A percentile compares a stretch with the other conserved stretches of the same genome.
These are phyloP conservation scores for Penicillium verrucosum DNA, from an alignment of 2,329 filamentous ascomycete genomes.

Conservation along the genomic window DNA sequence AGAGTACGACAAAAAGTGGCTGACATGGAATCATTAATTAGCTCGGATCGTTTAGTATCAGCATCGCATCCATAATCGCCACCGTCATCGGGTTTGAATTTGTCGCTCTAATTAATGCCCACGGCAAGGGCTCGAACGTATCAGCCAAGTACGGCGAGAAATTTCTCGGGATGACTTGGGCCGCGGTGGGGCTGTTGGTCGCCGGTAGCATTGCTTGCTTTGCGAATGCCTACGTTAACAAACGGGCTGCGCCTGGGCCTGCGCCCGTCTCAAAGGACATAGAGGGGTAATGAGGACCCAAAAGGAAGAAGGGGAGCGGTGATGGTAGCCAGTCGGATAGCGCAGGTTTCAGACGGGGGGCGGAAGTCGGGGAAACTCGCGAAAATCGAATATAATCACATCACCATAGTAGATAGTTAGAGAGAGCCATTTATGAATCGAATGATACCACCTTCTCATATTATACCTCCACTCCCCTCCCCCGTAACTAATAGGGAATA, in stretches of 20 bases:
- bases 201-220: constrained; percentile 32
- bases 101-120: constrained; percentile 51
- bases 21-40: constrained; percentile 16
- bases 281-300: constrained; percentile 15
- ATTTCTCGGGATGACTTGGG: constrained; percentile 61
- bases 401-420: neutral
- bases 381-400: neutral
- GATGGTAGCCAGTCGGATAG: neutral
- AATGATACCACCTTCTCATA: neutral
- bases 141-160: constrained; percentile 50
- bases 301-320: neutral
- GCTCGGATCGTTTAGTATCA: constrained; percentile 58
- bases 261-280: constrained; percentile 17
- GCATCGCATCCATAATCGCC: constrained; percentile 71
- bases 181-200: constrained; percentile 43
- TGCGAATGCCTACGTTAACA: constrained; percentile 24
- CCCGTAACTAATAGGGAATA: neutral
- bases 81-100: constrained; percentile 60
- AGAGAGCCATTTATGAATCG: neutral
- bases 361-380: constrained; percentile 3
- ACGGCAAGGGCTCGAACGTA: constrained; percentile 51
- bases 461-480: neutral
- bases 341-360: neutral
- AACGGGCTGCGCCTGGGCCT: neutral
- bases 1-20: neutral